Evolutionary conservation across 495 filamentous ascomycete genomes (phyloP).

Genomic region (Podospora pseudopauciseta): DNA sequence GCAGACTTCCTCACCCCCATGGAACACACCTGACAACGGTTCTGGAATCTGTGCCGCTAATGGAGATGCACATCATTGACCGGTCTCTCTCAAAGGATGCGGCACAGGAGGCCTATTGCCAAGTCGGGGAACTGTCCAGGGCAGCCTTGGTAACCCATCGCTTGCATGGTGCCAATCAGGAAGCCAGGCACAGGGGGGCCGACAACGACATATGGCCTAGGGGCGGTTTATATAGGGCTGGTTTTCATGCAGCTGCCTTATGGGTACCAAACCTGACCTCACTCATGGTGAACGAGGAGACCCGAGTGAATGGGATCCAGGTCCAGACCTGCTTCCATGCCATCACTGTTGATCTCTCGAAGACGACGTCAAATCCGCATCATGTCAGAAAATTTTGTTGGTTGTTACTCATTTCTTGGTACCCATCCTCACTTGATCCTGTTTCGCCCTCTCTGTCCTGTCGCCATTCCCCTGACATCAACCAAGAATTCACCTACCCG

Average conservation of each 20-base stretch:
- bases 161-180: conserved; percentile 1
- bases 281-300: not conserved
- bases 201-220: not conserved
- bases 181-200: not conserved
- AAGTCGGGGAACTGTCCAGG: not conserved
- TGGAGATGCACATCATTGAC: not conserved
- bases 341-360: no score
- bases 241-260: not conserved
- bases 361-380: no score
- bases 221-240: not conserved
- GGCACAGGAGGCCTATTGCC: not conserved
- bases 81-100: not conserved
- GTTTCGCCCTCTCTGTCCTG: no score
- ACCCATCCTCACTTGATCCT: no score
- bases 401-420: no score
- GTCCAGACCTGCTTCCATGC: no score
- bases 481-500: not conserved
- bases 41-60: conserved; percentile 6
- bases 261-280: not conserved
- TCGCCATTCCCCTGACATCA: not conserved
- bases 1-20: not conserved
- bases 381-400: no score
- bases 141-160: not conserved
- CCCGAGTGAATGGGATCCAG: not conserved
- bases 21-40: not conserved